These are phyloP conservation scores for Serendipita indica DNA, from an alignment of 768 basidiomycete genomes.

Conservation along the genomic window DNA sequence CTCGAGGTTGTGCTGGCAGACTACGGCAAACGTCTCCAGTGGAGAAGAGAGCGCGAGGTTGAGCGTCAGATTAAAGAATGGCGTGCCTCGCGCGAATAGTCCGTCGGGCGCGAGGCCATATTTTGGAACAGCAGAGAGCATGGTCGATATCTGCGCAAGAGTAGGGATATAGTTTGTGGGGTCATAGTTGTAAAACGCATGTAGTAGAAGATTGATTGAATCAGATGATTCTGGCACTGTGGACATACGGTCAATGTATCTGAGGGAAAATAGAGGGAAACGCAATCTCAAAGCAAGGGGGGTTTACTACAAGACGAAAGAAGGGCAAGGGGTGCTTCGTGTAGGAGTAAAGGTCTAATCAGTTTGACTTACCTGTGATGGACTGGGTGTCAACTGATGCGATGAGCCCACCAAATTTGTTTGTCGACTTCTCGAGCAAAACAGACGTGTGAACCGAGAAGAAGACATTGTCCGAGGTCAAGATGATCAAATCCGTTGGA, in stretches of 20 bases:
- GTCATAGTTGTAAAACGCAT: constrained; percentile 55
- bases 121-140: background rate
- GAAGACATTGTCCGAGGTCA: constrained; percentile 65
- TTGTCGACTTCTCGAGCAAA: constrained; percentile 45
- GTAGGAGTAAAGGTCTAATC: too few relatives aligned
- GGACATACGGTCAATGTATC: background rate
- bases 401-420: constrained; percentile 46
- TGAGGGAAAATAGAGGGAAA: background rate
- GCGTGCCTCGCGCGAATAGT: background rate
- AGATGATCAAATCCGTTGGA: constrained; percentile 37
- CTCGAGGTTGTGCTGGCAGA: constrained; percentile 48
- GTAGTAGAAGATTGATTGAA: constrained; percentile 57
- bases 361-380: background rate
- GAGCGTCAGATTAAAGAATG: constrained; percentile 37
- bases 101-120: constrained; percentile 2
- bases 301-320: background rate
- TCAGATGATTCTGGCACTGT: constrained; percentile 21
- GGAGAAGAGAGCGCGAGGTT: constrained; percentile 54
- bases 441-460: constrained; percentile 62
- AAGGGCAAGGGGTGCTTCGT: too few relatives aligned
- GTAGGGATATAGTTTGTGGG: constrained; percentile 58
- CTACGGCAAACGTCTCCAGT: constrained; percentile 56
- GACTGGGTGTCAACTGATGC: constrained; percentile 20
- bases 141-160: background rate
- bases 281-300: background rate